phyloP scores from a whole-genome alignment of 1,139 yeast genomes.

The Kluyveromyces sp. region DNA sequence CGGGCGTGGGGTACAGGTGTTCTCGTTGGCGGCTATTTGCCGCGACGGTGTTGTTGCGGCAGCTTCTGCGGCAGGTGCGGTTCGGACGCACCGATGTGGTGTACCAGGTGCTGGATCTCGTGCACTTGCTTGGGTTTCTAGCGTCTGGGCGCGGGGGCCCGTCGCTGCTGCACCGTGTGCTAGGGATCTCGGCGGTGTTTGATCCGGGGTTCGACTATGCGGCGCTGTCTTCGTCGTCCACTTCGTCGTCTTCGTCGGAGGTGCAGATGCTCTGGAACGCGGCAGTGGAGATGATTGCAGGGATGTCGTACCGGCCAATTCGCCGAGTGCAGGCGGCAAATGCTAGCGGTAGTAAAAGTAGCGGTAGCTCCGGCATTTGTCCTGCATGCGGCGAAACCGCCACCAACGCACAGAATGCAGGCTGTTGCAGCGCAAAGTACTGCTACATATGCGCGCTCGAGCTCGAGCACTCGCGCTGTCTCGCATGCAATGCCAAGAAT shows the following conservation, averaged over 20 bases:
- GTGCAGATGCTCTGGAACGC: conserved; percentile 6
- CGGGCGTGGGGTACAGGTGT: conserved; percentile 1
- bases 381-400: conserved; percentile 5
- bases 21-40: background rate
- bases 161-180: background rate
- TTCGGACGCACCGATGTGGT: background rate
- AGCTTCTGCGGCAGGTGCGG: background rate
- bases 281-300: conserved; percentile 3
- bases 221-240: background rate
- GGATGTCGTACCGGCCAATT: background rate
- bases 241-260: conserved; percentile 1
- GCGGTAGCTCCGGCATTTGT: background rate
- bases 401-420: conserved; percentile 1
- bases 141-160: background rate
- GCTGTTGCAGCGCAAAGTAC: conserved; percentile 5
- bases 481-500: conserved; percentile 1
- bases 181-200: background rate
- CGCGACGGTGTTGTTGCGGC: background rate
- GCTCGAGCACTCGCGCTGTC: conserved; percentile 3
- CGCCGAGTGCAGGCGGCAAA: background rate
- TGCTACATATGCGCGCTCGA: conserved; percentile 7
- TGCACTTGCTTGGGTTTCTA: background rate
- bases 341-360: background rate
- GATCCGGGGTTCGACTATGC: background rate
- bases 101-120: background rate